A percentile compares a stretch with the other conserved stretches of the same genome.
Conservation (phyloP, 164 flowering plant genomes). For the Magnolia kwangsiensis region DNA sequence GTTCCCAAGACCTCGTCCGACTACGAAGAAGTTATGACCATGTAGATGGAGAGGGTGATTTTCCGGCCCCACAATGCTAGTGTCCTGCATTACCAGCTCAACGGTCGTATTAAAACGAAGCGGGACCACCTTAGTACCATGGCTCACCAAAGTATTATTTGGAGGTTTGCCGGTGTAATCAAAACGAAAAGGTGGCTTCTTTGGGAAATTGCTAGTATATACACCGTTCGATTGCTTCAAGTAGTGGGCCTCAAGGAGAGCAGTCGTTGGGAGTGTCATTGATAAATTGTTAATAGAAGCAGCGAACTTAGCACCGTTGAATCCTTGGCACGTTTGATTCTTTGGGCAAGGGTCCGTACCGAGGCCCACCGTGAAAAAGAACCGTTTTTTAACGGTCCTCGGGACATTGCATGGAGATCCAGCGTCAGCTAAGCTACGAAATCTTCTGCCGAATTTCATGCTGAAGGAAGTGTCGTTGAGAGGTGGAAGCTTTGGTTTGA, state of each 20-base stretch:
- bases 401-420: constrained; percentile 50
- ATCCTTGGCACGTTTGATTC: constrained; percentile 59
- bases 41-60: constrained; percentile 70
- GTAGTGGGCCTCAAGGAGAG: constrained; percentile 50
- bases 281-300: constrained; percentile 57
- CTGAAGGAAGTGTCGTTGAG: constrained; percentile 44
- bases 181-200: constrained; percentile 28
- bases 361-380: constrained; percentile 54
- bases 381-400: constrained; percentile 30
- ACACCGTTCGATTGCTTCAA: constrained; percentile 31
- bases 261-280: constrained; percentile 34
- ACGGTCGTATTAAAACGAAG: constrained; percentile 49
- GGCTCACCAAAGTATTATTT: constrained; percentile 38
- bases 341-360: constrained; percentile 48
- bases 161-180: constrained; percentile 66
- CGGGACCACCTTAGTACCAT: constrained; percentile 51
- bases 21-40: constrained; percentile 59
- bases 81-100: constrained; percentile 60
- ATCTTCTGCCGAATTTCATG: constrained; percentile 29
- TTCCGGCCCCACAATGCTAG: constrained; percentile 59
- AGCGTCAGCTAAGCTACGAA: constrained; percentile 34
- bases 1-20: constrained; percentile 65
- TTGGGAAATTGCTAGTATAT: constrained; percentile 45
- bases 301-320: constrained; percentile 45
- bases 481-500: constrained; percentile 39